Base-by-base conservation (phyloP, 305 asterid species). In the Fraxinus xanthoxyloides region DNA sequence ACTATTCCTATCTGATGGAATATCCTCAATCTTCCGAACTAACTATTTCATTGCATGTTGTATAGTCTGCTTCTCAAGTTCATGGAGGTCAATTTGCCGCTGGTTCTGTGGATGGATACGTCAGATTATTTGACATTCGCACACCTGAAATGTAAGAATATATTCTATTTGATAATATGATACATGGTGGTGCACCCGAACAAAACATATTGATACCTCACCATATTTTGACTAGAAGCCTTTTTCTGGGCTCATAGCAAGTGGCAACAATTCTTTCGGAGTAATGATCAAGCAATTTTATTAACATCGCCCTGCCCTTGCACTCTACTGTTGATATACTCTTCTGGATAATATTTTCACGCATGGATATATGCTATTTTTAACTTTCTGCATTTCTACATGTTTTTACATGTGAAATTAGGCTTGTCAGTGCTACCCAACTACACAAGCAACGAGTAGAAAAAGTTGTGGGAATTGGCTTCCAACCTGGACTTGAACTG, bases 401-500 rank as follows among this genome's bases (percentile, higher is more conserved):
- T 77, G 76, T 72, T 54, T 19, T 78, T 32, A 19, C 79, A 63
- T 54, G 72, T 75, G 61, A 79, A 80, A 28, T 48, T 80, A 97
- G 99, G 98, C 91, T 92, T 74, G 98, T 97, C 72, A 84, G 90
- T 84, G 87, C 89, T 80, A 89, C 98, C 77, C 88, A 87, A 19
- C 97, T 98, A 74, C 99, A 95, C 88, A 91, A 92, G 77, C 97
- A 92, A 34, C 76, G 76, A 72, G 76, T 72, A 32, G 76, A 72
- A 85, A 92, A 90, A 89, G 97, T 95, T 72, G 97, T 97, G 63
- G 99, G 98, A 59, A 88, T 97, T 73, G 98, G 97, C 88, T 95
- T 97, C 89, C 99, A 92, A 82, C 99, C 99, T 79, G 98, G 99
- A 81, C 99, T 93, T 74, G 97, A 93, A 77, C 97, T 95, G 72